Percentiles rank a stretch among this genome's conserved stretches.
Evolutionary conservation across 2,329 filamentous ascomycete genomes (phyloP).

Genomic region (Colletotrichum aenigma): DNA sequence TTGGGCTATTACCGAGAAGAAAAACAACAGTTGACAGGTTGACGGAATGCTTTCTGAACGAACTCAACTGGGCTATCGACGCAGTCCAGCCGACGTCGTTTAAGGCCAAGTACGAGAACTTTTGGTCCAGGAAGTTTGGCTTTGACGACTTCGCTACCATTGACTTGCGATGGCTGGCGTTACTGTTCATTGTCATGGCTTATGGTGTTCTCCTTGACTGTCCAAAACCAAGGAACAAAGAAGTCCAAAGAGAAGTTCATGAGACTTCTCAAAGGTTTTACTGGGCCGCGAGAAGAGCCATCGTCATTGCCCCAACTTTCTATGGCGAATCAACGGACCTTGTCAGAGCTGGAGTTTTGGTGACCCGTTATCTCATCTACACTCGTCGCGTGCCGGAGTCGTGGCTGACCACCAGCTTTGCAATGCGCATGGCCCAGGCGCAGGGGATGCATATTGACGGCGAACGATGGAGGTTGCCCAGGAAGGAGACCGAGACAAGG

Average conservation of each 20-base stretch:
- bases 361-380: conserved; percentile 43
- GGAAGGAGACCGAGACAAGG: conserved; percentile 39
- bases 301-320: conserved; percentile 45
- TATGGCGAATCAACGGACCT: conserved; percentile 44
- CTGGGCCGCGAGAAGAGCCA: conserved; percentile 41
- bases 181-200: conserved; percentile 44
- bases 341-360: conserved; percentile 41
- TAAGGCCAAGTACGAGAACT: conserved; percentile 36
- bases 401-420: conserved; percentile 46
- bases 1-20: conserved; percentile 40
- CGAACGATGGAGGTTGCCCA: conserved; percentile 38
- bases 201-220: conserved; percentile 41
- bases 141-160: conserved; percentile 42
- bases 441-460: conserved; percentile 48
- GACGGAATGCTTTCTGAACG: conserved; percentile 34
- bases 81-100: conserved; percentile 38
- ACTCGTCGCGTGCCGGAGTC: conserved; percentile 39
- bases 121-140: conserved; percentile 42
- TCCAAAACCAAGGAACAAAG: conserved; percentile 31
- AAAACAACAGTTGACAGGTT: conserved; percentile 39
- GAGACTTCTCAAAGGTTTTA: conserved; percentile 44
- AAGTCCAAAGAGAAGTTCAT: conserved; percentile 37
- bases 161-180: conserved; percentile 44
- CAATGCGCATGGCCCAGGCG: conserved; percentile 45
- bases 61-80: conserved; percentile 41